Percentiles rank a stretch among this genome's conserved stretches.
Conservation (phyloP, 2,329 filamentous ascomycete genomes). For the Claviceps digitariae region DNA sequence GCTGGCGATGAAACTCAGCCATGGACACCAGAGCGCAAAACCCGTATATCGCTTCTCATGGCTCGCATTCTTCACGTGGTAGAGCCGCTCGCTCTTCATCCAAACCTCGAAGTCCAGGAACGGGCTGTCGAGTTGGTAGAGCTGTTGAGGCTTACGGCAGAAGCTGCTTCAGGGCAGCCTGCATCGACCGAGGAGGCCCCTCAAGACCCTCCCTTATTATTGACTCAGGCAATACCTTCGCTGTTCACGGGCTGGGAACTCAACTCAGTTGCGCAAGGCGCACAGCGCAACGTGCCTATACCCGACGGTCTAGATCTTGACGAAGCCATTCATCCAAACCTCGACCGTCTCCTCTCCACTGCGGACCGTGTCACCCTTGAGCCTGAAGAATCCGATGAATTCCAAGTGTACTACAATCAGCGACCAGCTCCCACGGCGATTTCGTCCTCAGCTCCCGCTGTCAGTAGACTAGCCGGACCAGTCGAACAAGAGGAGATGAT, state of each 20-base stretch:
- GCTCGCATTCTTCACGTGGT: slow-evolving; percentile 70
- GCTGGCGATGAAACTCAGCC: slow-evolving; percentile 48
- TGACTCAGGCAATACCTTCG: slow-evolving; percentile 82
- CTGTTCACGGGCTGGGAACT: slow-evolving; percentile 79
- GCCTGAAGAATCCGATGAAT: slow-evolving; percentile 48
- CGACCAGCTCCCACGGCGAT: slow-evolving; percentile 36
- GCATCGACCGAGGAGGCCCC: slow-evolving; percentile 36
- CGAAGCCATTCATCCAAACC: slow-evolving; percentile 63
- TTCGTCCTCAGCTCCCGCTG: slow-evolving; percentile 38
- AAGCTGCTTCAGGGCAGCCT: slow-evolving; percentile 59
- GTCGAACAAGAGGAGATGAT: slow-evolving; percentile 27
- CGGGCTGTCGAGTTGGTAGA: slow-evolving; percentile 87
- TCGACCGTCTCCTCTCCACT: slow-evolving; percentile 52
- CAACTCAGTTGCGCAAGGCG: slow-evolving; percentile 74
- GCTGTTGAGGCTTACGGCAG: slow-evolving; percentile 71
- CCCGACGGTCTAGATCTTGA: slow-evolving; percentile 68
- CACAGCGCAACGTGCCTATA: slow-evolving; percentile 74
- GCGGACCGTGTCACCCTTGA: slow-evolving; percentile 36
- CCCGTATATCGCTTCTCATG: slow-evolving; percentile 62
- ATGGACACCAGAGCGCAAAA: slow-evolving; percentile 65
- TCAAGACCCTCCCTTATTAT: slow-evolving; percentile 63
- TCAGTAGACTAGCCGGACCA: slow-evolving; percentile 37
- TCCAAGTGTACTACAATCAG: slow-evolving; percentile 52
- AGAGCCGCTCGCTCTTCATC: slow-evolving; percentile 67
- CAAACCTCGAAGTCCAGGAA: slow-evolving; percentile 87